A percentile compares a stretch with the other conserved stretches of the same genome.
phyloP scores from a whole-genome alignment of 1,284 basidiomycete species.

The Apiotrichum gracile region DNA sequence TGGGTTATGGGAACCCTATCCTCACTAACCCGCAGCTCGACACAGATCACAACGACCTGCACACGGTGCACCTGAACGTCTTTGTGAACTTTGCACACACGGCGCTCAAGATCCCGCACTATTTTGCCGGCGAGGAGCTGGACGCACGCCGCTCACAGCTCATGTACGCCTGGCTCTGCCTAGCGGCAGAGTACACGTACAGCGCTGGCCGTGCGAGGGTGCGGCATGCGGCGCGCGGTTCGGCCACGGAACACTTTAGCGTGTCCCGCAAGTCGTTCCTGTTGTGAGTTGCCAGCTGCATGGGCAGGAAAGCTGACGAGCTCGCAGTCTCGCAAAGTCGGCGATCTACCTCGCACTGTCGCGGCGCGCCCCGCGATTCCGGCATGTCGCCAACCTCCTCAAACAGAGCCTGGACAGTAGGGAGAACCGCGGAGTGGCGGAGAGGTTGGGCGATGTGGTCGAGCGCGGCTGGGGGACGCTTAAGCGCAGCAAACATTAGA shows the following conservation, averaged over 20 bases:
- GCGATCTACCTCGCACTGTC: slow-evolving; percentile 65
- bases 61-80: slow-evolving; percentile 68
- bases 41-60: slow-evolving; percentile 59
- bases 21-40: slow-evolving; percentile 55
- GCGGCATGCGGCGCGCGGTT: slow-evolving; percentile 22
- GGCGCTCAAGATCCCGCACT: slow-evolving; percentile 82
- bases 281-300: slow-evolving; percentile 61
- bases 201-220: slow-evolving; percentile 38
- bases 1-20: no score
- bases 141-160: slow-evolving; percentile 5
- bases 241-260: slow-evolving; percentile 29
- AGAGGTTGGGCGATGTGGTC: background rate
- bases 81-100: slow-evolving; percentile 80
- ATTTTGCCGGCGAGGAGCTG: slow-evolving; percentile 60
- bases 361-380: slow-evolving; percentile 46
- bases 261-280: slow-evolving; percentile 55
- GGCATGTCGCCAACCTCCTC: slow-evolving; percentile 20
- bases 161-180: slow-evolving; percentile 19
- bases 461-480: background rate
- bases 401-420: slow-evolving; percentile 11
- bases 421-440: background rate
- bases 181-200: slow-evolving; percentile 35
- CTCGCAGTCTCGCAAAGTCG: slow-evolving; percentile 71
- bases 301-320: no score
- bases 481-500: no score